A percentile compares a stretch with the other conserved stretches of the same genome.
Evolutionary conservation across 75 land plant genomes (phyloP).

Genomic region (Chamaecyparis obtusa): DNA sequence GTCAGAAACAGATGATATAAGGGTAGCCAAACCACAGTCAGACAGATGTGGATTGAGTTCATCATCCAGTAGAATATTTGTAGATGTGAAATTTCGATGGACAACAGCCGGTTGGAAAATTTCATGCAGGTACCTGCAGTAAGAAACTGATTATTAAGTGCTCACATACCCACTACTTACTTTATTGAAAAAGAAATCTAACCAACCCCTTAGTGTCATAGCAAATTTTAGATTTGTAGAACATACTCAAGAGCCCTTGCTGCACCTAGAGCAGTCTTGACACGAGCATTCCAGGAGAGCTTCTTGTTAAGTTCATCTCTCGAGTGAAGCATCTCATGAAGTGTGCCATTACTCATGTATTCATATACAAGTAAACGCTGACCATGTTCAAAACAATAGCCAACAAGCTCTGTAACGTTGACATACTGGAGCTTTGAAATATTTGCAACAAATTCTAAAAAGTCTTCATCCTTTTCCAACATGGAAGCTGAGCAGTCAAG

Average conservation of each 20-base stretch:
- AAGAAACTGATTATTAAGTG: background rate
- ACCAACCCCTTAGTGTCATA: background rate
- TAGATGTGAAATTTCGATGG: constrained; percentile 71
- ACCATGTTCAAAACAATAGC: constrained; percentile 77
- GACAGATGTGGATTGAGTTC: constrained; percentile 60
- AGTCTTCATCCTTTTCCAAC: constrained; percentile 52
- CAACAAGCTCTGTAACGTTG: constrained; percentile 79
- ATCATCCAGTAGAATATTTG: constrained; percentile 80
- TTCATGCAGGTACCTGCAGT: constrained; percentile 80
- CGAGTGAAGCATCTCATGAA: constrained; percentile 71
- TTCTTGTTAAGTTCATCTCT: constrained; percentile 48
- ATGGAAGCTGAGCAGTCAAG: constrained; percentile 35
- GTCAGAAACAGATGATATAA: constrained; percentile 34
- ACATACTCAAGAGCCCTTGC: constrained; percentile 92
- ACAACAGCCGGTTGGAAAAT: constrained; percentile 58
- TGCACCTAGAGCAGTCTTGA: constrained; percentile 75
- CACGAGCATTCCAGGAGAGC: constrained; percentile 79
- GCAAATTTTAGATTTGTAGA: background rate
- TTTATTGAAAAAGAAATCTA: background rate
- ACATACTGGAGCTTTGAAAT: constrained; percentile 65
- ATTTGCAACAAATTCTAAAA: constrained; percentile 53
- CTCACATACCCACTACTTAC: background rate
- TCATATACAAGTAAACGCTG: constrained; percentile 77
- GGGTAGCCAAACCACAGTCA: constrained; percentile 68
- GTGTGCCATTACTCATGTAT: constrained; percentile 63